Conservation (phyloP, 805 yeast species). For the Spathaspora sp. region DNA sequence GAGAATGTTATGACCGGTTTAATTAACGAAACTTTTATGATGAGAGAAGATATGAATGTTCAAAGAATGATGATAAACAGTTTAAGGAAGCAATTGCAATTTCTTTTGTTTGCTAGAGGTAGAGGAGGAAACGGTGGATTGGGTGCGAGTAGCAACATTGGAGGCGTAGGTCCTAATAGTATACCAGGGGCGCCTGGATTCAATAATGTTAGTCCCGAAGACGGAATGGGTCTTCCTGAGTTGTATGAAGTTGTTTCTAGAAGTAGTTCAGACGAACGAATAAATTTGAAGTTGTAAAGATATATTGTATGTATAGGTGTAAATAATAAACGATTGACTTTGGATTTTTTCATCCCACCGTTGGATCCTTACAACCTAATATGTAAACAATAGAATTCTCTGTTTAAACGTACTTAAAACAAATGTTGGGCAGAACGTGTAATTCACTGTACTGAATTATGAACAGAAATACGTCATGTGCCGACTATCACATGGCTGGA, state of each 20-base stretch:
- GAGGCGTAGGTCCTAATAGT: background rate
- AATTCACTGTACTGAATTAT: no score
- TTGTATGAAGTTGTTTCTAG: conserved; percentile 23
- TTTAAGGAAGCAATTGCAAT: conserved; percentile 49
- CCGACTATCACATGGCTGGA: no score
- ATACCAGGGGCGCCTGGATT: background rate
- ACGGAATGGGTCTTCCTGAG: conserved; percentile 10
- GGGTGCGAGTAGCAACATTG: background rate
- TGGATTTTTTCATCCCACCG: background rate
- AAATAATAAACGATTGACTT: background rate
- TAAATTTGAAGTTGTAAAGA: conserved; percentile 28
- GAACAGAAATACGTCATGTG: no score
- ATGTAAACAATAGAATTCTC: no score
- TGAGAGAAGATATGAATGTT: conserved; percentile 45
- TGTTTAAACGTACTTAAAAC: no score
- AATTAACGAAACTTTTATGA: conserved; percentile 33
- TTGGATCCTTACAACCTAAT: no score
- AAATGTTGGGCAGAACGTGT: no score
- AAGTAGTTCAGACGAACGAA: conserved; percentile 30
- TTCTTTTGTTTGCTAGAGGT: conserved; percentile 41
- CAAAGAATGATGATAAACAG: conserved; percentile 44
- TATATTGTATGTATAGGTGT: background rate
- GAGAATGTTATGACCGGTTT: conserved; percentile 27
- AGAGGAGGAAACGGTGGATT: conserved; percentile 11
- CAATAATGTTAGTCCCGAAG: background rate